Evolutionary conservation across 768 basidiomycete species (phyloP), one percentile per base, ranked within the genome.

Genomic region (Boletus patriciae): DNA sequence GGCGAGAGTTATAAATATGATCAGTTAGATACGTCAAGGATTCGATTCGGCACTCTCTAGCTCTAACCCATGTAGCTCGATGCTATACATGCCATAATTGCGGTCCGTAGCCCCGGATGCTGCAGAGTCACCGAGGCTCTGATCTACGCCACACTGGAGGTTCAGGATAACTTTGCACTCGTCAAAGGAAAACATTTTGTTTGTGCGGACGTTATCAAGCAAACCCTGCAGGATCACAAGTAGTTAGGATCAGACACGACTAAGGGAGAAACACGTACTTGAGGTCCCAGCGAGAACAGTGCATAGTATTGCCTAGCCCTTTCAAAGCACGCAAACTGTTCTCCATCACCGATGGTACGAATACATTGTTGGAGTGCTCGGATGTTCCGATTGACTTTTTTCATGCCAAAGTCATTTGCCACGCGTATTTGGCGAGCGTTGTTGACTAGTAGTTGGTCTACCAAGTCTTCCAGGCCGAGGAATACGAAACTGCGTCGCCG

Each of bases 81-180:
- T 95, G 61, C 92, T 79, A 72, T 92, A 94, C 81, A 88, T 84
- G 72, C 86, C 88, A 71, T 92, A 93, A 65, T 87, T 86, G 46
- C 84, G 81, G 72, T 93, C 86, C 2, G 71, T 66, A 9, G 86
- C 83, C 60, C 80, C 82, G 36, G 78, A 71, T 19, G 71, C 76
- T 19, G 75, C 81, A 21, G 75, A 74, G 36, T 84, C 82, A 19
- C 78, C 80, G 13, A 76, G 73, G n/a, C 71, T 75, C 55, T 80
- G 84, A 66, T 92, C 85, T 36, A 94, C 84, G 16, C 90, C 91
- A 67, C 94, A 96, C 64, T 93, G 92, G 37, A 98, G 79, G 63
- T 86, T 88, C 46, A 98, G 80, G 80, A 98, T 94, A 9, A 83
- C 82, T 70, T 94, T 90, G 73, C 96, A 98, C 67, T 98, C 92